Evolutionary conservation across 139 green algal species (phyloP).

Genomic region (Coelastrella sp.): DNA sequence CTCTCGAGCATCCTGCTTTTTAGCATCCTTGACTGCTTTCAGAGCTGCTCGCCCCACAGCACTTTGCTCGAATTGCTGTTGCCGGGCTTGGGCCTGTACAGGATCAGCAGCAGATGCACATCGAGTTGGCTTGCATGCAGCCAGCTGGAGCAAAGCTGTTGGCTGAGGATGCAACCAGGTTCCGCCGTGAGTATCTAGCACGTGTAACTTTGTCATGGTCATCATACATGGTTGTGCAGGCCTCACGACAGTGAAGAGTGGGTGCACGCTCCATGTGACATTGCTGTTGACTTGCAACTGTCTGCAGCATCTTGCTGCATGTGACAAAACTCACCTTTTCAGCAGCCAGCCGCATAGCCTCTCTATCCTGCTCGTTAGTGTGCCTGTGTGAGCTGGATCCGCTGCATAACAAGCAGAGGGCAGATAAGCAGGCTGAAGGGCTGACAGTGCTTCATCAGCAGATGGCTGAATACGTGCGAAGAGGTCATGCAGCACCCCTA

Average conservation of each 20-base stretch:
- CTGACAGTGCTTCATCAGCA: neutral
- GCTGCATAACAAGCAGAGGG: neutral
- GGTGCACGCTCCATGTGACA: neutral
- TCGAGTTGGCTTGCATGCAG: neutral
- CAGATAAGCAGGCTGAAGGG: neutral
- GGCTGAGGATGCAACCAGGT: too few species aligned
- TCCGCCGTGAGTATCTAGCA: too few species aligned
- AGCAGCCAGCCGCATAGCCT: constrained; percentile 10
- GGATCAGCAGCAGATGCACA: neutral
- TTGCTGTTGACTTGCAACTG: neutral
- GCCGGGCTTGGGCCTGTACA: constrained; percentile 38
- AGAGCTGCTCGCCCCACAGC: constrained; percentile 38
- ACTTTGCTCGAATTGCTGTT: constrained; percentile 43
- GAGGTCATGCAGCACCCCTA: too few species aligned
- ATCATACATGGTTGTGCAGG: too few species aligned
- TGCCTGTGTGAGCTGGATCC: neutral
- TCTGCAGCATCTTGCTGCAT: neutral
- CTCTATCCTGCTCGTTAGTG: constrained; percentile 1
- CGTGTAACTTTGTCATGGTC: too few species aligned
- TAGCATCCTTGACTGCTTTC: constrained; percentile 46
- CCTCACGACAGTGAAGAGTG: too few species aligned
- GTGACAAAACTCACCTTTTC: neutral
- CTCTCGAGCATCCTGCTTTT: constrained; percentile 22
- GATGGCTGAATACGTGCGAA: neutral
- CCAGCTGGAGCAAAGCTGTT: too few species aligned